Conservation (phyloP, 352 stramenopile species). For the Globisporangium irregulare region DNA sequence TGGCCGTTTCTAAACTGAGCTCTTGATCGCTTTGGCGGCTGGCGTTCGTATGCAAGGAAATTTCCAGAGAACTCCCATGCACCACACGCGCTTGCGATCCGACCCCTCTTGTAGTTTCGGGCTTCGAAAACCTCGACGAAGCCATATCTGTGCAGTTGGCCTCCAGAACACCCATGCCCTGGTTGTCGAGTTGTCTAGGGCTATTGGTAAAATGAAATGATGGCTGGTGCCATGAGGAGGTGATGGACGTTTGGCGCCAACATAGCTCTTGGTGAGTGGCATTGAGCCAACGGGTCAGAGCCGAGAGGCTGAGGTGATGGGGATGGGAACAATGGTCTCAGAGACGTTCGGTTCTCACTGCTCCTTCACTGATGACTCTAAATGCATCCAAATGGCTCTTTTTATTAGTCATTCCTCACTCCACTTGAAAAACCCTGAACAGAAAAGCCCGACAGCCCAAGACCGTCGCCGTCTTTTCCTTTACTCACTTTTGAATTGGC, state of each 20-base stretch:
- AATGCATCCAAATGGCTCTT: background rate
- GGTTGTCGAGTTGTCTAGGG: background rate
- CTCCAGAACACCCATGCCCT: too few relatives aligned
- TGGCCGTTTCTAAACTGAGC: background rate
- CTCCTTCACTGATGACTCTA: background rate
- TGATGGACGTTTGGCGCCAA: conserved; percentile 1
- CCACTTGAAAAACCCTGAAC: background rate
- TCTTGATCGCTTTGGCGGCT: background rate
- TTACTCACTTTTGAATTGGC: conserved; percentile 17
- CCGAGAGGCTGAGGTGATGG: background rate
- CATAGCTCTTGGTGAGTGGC: background rate
- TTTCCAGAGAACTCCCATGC: background rate
- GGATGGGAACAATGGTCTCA: background rate
- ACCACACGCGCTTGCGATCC: background rate
- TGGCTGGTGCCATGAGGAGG: background rate
- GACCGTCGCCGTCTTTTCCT: background rate
- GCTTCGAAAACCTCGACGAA: conserved; percentile 1
- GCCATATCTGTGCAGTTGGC: background rate
- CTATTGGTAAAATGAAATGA: background rate
- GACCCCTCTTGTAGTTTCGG: background rate
- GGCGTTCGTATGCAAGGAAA: background rate
- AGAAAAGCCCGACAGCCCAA: background rate
- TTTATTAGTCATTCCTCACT: background rate
- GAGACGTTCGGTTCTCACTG: conserved; percentile 21
- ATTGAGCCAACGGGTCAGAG: background rate